phyloP scores from a whole-genome alignment of 441 rosid genomes.

The Arabidopsis hybrid region DNA sequence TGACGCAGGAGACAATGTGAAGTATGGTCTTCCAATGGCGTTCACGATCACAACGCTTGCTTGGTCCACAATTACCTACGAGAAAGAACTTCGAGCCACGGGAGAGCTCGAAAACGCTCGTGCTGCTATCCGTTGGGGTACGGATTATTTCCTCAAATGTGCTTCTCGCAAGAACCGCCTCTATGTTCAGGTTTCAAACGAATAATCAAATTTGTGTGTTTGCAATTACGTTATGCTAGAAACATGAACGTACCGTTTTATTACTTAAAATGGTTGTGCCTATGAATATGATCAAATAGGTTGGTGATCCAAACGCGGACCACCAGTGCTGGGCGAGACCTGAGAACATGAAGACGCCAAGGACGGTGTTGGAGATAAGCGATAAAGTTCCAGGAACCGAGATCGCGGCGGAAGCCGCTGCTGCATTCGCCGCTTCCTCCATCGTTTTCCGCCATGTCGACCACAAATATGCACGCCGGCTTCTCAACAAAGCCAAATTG shows the following conservation, averaged over 20 bases:
- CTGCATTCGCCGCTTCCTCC: slow-evolving; percentile 87
- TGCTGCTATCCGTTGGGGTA: slow-evolving; percentile 84
- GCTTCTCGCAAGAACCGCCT: slow-evolving; percentile 52
- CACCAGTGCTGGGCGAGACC: slow-evolving; percentile 91
- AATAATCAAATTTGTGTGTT: background rate
- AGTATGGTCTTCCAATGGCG: slow-evolving; percentile 92
- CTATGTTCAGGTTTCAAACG: slow-evolving; percentile 61
- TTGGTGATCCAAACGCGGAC: slow-evolving; percentile 80
- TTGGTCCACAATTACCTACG: slow-evolving; percentile 66
- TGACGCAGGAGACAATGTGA: slow-evolving; percentile 97
- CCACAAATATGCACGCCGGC: slow-evolving; percentile 59
- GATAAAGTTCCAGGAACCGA: slow-evolving; percentile 70
- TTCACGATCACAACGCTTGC: slow-evolving; percentile 83
- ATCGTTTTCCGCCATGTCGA: slow-evolving; percentile 66
- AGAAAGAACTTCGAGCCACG: slow-evolving; percentile 52
- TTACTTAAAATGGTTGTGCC: background rate
- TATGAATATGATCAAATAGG: slow-evolving; percentile 50
- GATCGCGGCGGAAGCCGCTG: slow-evolving; percentile 85
- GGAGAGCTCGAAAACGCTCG: slow-evolving; percentile 60
- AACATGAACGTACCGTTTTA: background rate
- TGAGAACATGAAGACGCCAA: slow-evolving; percentile 75
- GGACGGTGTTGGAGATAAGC: slow-evolving; percentile 67
- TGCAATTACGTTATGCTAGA: background rate
- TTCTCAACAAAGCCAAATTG: slow-evolving; percentile 84
- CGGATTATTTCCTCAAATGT: slow-evolving; percentile 85